Conservation (phyloP, 2,329 filamentous ascomycete species). For the Colletotrichum cordylinicola region DNA sequence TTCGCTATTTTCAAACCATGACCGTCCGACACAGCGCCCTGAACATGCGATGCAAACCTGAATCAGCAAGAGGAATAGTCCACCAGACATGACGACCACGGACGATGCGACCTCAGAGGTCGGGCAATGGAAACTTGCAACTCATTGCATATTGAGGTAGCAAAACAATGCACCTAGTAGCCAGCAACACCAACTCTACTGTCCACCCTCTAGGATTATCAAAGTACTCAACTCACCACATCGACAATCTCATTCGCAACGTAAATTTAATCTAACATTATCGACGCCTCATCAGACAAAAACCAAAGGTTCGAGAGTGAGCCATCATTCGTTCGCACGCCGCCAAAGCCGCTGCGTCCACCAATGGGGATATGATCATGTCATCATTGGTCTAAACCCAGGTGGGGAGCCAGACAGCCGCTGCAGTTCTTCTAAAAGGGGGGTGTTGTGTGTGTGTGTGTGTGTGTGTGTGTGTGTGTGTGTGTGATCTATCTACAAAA, state of each 20-base stretch:
- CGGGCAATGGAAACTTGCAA: rapidly evolving
- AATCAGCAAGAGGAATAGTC: neutral
- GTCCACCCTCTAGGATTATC: rapidly evolving
- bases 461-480: neutral
- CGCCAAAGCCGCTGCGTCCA: neutral
- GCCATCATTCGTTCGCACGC: neutral
- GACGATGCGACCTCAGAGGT: rapidly evolving
- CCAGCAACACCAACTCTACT: neutral
- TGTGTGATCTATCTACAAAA: neutral
- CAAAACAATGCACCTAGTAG: neutral
- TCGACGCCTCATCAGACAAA: neutral
- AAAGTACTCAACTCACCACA: neutral
- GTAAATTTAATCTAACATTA: neutral
- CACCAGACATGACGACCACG: rapidly evolving
- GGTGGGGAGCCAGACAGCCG: neutral
- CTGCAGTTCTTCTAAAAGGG: neutral
- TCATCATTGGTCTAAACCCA: neutral
- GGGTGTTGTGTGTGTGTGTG: neutral
- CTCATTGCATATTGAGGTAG: rapidly evolving
- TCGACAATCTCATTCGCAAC: neutral
- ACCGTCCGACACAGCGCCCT: neutral
- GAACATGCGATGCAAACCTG: neutral
- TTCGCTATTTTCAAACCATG: neutral
- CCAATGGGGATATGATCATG: neutral
- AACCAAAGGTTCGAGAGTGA: neutral